Base-by-base conservation (phyloP, 176 grass and related monocot species). In the Triticum dicoccoides region DNA sequence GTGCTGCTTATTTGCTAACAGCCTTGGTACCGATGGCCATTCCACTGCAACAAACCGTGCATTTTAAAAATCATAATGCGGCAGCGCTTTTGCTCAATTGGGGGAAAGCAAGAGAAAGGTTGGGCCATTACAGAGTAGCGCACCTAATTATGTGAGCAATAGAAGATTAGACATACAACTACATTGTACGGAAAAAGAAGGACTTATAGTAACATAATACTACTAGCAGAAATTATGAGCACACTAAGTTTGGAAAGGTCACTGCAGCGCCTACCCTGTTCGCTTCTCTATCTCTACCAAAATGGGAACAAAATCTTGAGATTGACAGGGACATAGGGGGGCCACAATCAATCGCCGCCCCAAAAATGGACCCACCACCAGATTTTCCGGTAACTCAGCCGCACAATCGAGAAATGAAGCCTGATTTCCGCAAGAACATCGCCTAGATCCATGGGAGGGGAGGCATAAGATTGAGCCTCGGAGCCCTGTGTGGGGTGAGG, bases 241-340 rank as follows among this genome's bases (percentile, higher is more conserved):
- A 29, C 75, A 73, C 30, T 42, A 64, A 30, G 80, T 32, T 47
- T 87, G 80, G 54, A 73, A 78, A 83, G 79, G 33, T 49, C 23
- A 62, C 27, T 49, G 47, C 45, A 80, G 41, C 62, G 61, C 34
- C 33, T 79, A 61, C 35, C 39, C 23, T 44, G 84, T 47, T 86
- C 18, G 7, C 56, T 59, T 59, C 56, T 8, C 56, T 59, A 21
- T 20, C 18, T 34, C 49, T 66, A 81, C 79, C 78, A 38, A 87
- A 76, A 29, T 42, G 24, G 81, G 76, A 62, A 85, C 69, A 80
- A 77, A 88, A 85, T 85, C 86, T 45, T 65, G 82, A 65, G 86
- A 88, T 78, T 85, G 86, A 85, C 70, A 82, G 66, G 54, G 86
- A 91, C 76, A 86, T 44, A 18, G 34, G 34, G 69, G 89, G 38